These are phyloP conservation scores for Dioszegia hungarica DNA, from an alignment of 768 basidiomycete species.

Conservation along the genomic window DNA sequence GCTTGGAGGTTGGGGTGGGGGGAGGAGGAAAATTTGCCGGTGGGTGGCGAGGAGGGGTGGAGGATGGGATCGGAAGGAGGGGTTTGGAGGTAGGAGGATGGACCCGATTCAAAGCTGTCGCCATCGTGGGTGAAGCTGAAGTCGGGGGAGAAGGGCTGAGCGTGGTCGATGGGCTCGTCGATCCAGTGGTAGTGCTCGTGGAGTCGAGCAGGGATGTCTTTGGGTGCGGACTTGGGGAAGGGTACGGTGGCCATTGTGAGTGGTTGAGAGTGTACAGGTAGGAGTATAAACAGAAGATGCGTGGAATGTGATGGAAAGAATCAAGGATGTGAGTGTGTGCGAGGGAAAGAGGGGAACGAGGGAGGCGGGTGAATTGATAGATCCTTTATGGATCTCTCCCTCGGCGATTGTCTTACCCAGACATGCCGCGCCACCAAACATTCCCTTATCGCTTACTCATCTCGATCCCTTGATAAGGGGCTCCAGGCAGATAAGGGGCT, in stretches of 20 bases:
- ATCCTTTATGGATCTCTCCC: too few relatives aligned
- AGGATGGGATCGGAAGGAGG: neutral
- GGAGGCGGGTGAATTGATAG: too few relatives aligned
- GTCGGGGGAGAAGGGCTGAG: neutral
- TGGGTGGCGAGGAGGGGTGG: neutral
- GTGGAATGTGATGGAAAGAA: neutral
- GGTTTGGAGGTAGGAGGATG: constrained; percentile 3
- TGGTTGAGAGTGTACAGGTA: neutral
- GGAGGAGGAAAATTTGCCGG: neutral
- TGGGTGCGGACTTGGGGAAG: neutral
- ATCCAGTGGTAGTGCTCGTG: neutral
- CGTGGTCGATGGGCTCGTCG: neutral
- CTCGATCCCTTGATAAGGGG: too few relatives aligned
- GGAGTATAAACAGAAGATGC: neutral
- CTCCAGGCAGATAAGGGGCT: too few relatives aligned
- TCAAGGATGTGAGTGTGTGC: neutral
- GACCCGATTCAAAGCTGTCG: neutral
- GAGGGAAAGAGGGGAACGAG: neutral
- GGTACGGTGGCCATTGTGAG: neutral
- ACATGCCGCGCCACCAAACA: too few relatives aligned
- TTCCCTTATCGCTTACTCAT: too few relatives aligned
- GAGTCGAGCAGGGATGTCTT: neutral
- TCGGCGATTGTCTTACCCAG: too few relatives aligned
- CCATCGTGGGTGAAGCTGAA: neutral
- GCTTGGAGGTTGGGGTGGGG: neutral